Evolutionary conservation across 441 rosid species (phyloP).

Genomic region (Sinapis alba): DNA sequence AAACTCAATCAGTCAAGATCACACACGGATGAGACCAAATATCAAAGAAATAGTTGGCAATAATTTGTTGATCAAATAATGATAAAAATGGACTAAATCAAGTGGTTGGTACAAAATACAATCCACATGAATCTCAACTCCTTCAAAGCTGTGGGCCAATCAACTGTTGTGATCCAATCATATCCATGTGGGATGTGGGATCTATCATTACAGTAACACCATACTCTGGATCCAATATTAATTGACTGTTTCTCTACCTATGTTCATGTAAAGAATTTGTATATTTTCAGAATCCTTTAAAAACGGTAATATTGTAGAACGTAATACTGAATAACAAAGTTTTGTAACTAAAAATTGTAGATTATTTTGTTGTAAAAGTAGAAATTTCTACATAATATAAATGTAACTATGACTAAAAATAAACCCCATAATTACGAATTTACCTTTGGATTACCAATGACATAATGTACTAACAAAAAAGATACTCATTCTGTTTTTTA

Average conservation of each 20-base stretch:
- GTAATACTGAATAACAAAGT: background rate
- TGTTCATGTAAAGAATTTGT: background rate
- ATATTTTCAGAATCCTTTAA: background rate
- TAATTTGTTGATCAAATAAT: constrained; percentile 11
- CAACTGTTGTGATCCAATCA: constrained; percentile 41
- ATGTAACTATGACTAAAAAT: background rate
- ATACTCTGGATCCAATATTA: background rate
- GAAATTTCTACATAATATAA: background rate
- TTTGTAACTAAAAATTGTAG: background rate
- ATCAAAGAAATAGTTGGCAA: constrained; percentile 28
- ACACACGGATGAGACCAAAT: constrained; percentile 33
- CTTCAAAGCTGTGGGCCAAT: constrained; percentile 39
- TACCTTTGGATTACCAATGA: background rate
- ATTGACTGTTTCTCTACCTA: background rate
- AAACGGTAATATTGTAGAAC: background rate
- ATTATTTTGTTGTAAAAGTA: background rate
- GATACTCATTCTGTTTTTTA: too few species aligned
- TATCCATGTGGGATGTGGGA: constrained; percentile 42
- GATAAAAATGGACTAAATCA: constrained; percentile 9
- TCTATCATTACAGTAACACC: constrained; percentile 34
- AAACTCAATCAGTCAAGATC: constrained; percentile 24
- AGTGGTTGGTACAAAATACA: constrained; percentile 42
- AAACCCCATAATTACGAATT: background rate
- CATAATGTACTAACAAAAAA: too few species aligned
- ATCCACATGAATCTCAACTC: constrained; percentile 39